These are phyloP conservation scores for Miscanthus sacchariflorus DNA, from an alignment of 202 grass and related monocot genomes.

Conservation along the genomic window DNA sequence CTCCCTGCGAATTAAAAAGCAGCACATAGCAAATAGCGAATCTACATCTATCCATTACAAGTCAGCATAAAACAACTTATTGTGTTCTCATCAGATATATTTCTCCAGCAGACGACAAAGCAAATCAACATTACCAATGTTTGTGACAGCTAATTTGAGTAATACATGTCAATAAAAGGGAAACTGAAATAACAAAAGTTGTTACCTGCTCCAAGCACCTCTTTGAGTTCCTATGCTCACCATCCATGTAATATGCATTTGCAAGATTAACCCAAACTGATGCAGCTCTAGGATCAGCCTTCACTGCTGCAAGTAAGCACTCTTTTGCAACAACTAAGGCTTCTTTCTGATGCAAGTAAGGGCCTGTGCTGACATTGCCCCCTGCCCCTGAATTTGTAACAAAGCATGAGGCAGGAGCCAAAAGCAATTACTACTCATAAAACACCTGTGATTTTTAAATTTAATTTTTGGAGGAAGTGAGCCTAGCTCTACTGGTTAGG, in stretches of 20 bases:
- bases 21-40: slow-evolving; percentile 7
- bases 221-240: slow-evolving; percentile 88
- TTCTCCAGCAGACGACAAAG: slow-evolving; percentile 9
- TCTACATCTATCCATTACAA: neutral
- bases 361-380: slow-evolving; percentile 54
- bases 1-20: neutral
- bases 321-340: slow-evolving; percentile 87
- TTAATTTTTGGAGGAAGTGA: neutral
- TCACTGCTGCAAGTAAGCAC: slow-evolving; percentile 80
- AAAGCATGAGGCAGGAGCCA: slow-evolving; percentile 30
- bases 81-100: slow-evolving; percentile 16
- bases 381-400: slow-evolving; percentile 66
- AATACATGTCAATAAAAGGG: slow-evolving; percentile 24
- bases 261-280: slow-evolving; percentile 96
- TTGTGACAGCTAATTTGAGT: slow-evolving; percentile 24
- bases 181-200: slow-evolving; percentile 15
- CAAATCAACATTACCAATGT: slow-evolving; percentile 32
- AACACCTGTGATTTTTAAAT: neutral
- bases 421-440: slow-evolving; percentile 23
- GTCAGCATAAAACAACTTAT: neutral
- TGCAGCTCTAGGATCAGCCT: slow-evolving; percentile 82
- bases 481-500: neutral
- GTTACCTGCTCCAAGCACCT: slow-evolving; percentile 95
- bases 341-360: slow-evolving; percentile 79
- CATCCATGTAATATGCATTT: slow-evolving; percentile 88